Conservation (phyloP, 2,329 filamentous ascomycete genomes). For the Claviceps sp. region DNA sequence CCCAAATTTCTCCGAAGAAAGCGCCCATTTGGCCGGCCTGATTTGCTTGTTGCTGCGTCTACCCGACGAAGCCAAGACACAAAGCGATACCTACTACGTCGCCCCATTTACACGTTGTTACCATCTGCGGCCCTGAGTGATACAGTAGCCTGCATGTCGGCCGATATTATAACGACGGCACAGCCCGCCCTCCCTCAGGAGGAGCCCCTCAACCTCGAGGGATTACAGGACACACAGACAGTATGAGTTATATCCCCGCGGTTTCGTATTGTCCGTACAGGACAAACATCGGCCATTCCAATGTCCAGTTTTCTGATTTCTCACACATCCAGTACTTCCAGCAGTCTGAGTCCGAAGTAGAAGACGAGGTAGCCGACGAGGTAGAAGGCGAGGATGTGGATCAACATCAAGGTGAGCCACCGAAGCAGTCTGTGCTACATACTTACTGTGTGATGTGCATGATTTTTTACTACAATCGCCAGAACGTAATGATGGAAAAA, state of each 20-base stretch:
- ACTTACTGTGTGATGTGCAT: background rate
- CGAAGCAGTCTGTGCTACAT: background rate
- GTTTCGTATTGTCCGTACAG: conserved; percentile 27
- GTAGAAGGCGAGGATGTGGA: conserved; percentile 16
- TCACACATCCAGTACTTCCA: conserved; percentile 28
- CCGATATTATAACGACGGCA: conserved; percentile 20
- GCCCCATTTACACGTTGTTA: background rate
- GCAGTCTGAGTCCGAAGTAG: conserved; percentile 26
- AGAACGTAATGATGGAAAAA: background rate
- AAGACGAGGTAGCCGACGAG: conserved; percentile 18
- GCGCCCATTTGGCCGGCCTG: conserved; percentile 7
- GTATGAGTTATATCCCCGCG: conserved; percentile 27
- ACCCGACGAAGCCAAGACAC: conserved; percentile 19
- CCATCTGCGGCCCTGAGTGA: background rate
- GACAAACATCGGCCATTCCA: conserved; percentile 23
- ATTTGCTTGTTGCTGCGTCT: conserved; percentile 14
- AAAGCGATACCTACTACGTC: conserved; percentile 6
- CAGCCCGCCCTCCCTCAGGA: conserved; percentile 13
- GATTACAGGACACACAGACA: conserved; percentile 18
- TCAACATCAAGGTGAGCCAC: conserved; percentile 8
- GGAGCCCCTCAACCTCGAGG: conserved; percentile 11
- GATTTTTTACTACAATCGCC: background rate
- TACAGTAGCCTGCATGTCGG: conserved; percentile 15
- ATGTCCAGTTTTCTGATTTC: conserved; percentile 29
- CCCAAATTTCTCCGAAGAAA: conserved; percentile 8